Evolutionary conservation across 1,139 yeast species (phyloP), one percentile per base, ranked within the genome.

Genomic region (Protomyces pachydermus): DNA sequence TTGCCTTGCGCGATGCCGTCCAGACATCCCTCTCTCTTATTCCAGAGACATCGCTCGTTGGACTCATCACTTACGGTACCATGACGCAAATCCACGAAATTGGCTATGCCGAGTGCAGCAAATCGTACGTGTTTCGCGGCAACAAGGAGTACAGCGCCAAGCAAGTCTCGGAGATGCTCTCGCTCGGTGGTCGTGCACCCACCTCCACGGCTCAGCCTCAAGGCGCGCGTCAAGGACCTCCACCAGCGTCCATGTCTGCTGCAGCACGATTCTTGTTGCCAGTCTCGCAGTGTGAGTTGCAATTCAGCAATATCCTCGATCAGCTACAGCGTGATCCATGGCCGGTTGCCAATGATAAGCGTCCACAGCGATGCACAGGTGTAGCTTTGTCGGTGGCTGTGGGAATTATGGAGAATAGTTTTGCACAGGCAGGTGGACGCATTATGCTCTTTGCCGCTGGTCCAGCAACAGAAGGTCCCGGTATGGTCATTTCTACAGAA

Each of bases 391-490:
- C 88, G 68, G 85, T 93, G 69, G 97, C 98, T 23, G 81, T 91
- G 37, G 83, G 88, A 71, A 77, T 93, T 67, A 81, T 91, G 70
- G 97, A 93, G 72, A 86, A 88, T 57, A 82, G 95, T n/a, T 91
- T 84, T 79, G 85, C 93, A 65, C 91, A 91, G 67, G 84, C 87
- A 71, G 97, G 98, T 60, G 95, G 96, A 20, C 85, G 97, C 75
- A 82, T 93, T 71, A 86, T 90, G 82, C 81, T 93, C 69, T 93
- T 93, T 73, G 85, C 96, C 56, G 95, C 95, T 64, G 99, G 98
- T 67, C 96, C 97, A 61, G 87, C 97, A 73, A 93, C 99, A 61
- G 85, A 90, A 72, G 88, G 87, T 54, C 98, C 99, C 12, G 99
- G 99, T 72, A 79, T 90, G 77, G 91, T 93, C 72, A 98, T 93